phyloP scores from a whole-genome alignment of 257 asterid genomes.

The Fraxinus excelsior region DNA sequence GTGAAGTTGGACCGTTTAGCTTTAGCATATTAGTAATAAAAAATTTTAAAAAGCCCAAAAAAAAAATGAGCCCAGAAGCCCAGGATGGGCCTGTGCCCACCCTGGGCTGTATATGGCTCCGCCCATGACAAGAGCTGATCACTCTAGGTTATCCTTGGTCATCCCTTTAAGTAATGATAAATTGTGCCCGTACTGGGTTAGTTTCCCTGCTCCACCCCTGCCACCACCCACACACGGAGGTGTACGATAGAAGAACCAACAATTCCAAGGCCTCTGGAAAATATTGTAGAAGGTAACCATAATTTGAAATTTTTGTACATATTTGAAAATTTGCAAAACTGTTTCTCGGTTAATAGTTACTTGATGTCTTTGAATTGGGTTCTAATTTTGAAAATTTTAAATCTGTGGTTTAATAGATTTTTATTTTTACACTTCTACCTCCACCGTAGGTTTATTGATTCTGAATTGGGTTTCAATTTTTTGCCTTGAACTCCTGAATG shows the following conservation, averaged over 20 bases:
- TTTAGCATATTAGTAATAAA: too few relatives aligned
- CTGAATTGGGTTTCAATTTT: background rate
- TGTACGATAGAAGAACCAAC: background rate
- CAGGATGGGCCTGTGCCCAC: too few relatives aligned
- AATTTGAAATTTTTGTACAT: background rate
- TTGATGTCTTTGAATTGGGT: background rate
- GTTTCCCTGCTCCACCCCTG: too few relatives aligned
- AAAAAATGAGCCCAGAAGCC: too few relatives aligned
- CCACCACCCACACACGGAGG: background rate
- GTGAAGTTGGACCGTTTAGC: too few relatives aligned
- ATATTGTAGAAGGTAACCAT: background rate
- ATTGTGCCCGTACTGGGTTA: too few relatives aligned
- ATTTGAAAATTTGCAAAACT: background rate
- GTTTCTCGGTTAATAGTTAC: background rate
- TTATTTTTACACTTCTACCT: background rate
- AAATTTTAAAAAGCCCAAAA: too few relatives aligned
- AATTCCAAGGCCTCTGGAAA: background rate
- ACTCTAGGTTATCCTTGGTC: too few relatives aligned
- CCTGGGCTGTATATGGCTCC: too few relatives aligned
- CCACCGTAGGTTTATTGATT: background rate
- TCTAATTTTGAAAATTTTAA: background rate
- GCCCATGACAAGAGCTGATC: too few relatives aligned
- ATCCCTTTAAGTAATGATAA: too few relatives aligned
- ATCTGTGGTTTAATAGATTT: background rate
- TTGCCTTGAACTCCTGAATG: background rate